phyloP scores from a whole-genome alignment of 2,329 filamentous ascomycete species.

The Pseudocercospora musae region DNA sequence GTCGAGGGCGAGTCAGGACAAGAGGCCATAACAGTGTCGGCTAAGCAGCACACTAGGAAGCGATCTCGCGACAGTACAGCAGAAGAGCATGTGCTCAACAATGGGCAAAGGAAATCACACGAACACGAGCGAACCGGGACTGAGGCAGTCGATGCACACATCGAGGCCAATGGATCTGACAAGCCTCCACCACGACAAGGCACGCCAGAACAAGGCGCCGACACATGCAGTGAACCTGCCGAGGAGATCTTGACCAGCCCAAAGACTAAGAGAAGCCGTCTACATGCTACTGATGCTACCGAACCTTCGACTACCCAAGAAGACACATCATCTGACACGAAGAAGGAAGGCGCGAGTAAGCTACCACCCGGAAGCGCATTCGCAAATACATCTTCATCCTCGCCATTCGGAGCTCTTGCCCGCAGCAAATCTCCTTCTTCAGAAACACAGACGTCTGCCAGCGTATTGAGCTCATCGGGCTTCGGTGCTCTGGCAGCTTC shows the following conservation, averaged over 20 bases:
- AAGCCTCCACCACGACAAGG: constrained; percentile 16
- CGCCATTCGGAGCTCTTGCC: constrained; percentile 48
- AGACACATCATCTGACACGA: too few relatives aligned
- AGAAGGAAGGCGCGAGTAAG: constrained; percentile 17
- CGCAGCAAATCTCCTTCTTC: constrained; percentile 34
- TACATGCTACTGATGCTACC: constrained; percentile 33
- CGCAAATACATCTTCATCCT: constrained; percentile 44
- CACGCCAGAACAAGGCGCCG: constrained; percentile 22
- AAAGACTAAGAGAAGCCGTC: constrained; percentile 48
- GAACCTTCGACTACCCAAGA: constrained; percentile 9
- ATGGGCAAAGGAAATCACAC: constrained; percentile 34
- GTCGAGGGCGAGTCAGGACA: constrained; percentile 38
- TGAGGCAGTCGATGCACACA: constrained; percentile 25
- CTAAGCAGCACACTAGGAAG: constrained; percentile 45
- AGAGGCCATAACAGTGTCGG: constrained; percentile 34
- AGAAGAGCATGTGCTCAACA: constrained; percentile 34
- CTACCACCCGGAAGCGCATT: constrained; percentile 39
- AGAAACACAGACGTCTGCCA: constrained; percentile 39
- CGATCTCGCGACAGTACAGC: constrained; percentile 45
- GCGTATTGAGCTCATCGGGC: constrained; percentile 52
- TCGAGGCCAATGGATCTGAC: constrained; percentile 29
- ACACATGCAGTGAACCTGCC: constrained; percentile 16
- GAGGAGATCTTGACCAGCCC: constrained; percentile 39
- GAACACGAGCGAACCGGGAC: constrained; percentile 30
- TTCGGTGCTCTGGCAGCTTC: constrained; percentile 45